Percentiles rank a stretch among this genome's conserved stretches.
Conservation (phyloP, 2,329 filamentous ascomycete genomes). For the Pyrenochaeta sp. region DNA sequence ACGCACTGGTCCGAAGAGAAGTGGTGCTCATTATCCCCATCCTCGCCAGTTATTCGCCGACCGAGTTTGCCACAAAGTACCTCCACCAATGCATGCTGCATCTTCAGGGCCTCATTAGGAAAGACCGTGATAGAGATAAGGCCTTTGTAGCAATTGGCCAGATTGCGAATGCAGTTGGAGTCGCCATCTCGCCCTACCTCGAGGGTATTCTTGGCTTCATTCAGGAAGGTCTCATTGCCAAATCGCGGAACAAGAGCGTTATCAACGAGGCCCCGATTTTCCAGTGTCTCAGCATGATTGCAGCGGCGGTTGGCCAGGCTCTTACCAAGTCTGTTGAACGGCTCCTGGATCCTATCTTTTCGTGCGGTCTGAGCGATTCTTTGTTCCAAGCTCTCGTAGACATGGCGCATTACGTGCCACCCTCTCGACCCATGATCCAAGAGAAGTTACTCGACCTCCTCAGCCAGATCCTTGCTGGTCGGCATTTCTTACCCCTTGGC, state of each 20-base stretch:
- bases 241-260: slow-evolving; percentile 68
- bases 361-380: slow-evolving; percentile 91
- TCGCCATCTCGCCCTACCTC: slow-evolving; percentile 91
- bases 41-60: slow-evolving; percentile 88
- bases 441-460: slow-evolving; percentile 93
- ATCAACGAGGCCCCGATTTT: slow-evolving; percentile 80
- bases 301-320: slow-evolving; percentile 93
- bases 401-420: slow-evolving; percentile 98
- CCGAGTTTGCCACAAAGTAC: slow-evolving; percentile 86
- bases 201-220: slow-evolving; percentile 95
- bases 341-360: slow-evolving; percentile 93
- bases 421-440: slow-evolving; percentile 90
- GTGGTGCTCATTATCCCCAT: slow-evolving; percentile 92
- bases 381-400: slow-evolving; percentile 95
- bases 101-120: slow-evolving; percentile 90
- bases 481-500: slow-evolving; percentile 89
- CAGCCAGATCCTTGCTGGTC: slow-evolving; percentile 89
- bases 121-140: slow-evolving; percentile 87
- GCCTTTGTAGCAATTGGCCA: slow-evolving; percentile 96
- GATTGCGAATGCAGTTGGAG: slow-evolving; percentile 94
- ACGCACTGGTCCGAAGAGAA: slow-evolving; percentile 85
- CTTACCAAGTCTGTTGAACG: slow-evolving; percentile 99
- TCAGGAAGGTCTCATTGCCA: slow-evolving; percentile 83
- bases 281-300: slow-evolving; percentile 95
- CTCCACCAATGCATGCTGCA: slow-evolving; percentile 98